phyloP scores from a whole-genome alignment of 2,329 filamentous ascomycete species.

The Fusarium globosum region DNA sequence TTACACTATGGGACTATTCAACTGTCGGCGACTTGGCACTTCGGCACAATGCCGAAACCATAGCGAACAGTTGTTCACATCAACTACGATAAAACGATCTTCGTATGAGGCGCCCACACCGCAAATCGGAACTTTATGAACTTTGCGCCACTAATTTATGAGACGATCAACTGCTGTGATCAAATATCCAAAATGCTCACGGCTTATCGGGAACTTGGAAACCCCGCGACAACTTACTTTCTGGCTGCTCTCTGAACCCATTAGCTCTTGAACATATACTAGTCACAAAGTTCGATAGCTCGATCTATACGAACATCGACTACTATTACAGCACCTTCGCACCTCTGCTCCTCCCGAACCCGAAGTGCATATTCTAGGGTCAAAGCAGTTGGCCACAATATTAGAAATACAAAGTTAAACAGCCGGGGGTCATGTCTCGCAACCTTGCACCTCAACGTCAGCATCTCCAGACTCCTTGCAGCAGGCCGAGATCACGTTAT shows the following conservation, averaged over 20 bases:
- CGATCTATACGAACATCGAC: neutral
- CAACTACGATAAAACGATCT: neutral
- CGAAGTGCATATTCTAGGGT: neutral
- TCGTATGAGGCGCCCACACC: neutral
- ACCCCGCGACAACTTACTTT: neutral
- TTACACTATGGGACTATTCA: neutral
- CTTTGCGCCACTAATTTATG: neutral
- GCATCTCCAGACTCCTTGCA: constrained; percentile 30
- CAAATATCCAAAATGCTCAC: neutral
- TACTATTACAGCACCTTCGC: neutral
- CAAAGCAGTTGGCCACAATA: neutral
- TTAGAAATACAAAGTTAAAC: neutral
- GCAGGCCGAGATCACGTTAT: constrained; percentile 42
- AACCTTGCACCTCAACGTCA: constrained; percentile 14
- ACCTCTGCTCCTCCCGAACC: neutral
- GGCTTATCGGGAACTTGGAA: neutral
- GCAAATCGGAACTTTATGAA: neutral
- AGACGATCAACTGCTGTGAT: neutral
- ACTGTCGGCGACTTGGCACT: neutral
- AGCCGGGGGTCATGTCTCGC: constrained; percentile 12
- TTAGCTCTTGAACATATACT: neutral
- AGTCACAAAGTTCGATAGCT: constrained; percentile 2
- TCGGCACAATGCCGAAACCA: neutral
- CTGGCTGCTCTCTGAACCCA: neutral
- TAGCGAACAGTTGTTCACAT: neutral